phyloP scores from a whole-genome alignment of 148 eudicot genomes.

The Fallopia convolvulus region DNA sequence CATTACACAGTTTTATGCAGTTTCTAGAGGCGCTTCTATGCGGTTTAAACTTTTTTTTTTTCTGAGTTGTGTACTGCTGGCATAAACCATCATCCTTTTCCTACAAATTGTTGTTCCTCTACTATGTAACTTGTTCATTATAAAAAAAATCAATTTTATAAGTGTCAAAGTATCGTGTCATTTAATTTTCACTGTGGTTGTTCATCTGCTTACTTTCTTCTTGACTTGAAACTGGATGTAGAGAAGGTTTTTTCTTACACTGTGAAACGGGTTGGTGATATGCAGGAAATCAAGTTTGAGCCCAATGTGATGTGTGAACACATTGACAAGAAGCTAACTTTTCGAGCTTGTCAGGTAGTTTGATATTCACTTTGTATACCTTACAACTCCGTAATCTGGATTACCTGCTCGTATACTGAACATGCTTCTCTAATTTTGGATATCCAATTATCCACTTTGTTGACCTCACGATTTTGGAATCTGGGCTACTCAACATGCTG shows the following conservation, averaged over 20 bases:
- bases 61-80: neutral
- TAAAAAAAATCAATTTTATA: neutral
- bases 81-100: neutral
- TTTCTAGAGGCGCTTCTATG: neutral
- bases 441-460: neutral
- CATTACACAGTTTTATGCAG: neutral
- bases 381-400: neutral
- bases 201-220: neutral
- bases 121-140: neutral
- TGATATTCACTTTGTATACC: neutral
- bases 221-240: neutral
- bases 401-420: neutral
- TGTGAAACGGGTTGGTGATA: neutral
- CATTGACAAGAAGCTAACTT: slow-evolving; percentile 29
- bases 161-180: neutral
- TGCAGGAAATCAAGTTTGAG: slow-evolving; percentile 43
- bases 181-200: neutral
- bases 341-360: slow-evolving; percentile 38
- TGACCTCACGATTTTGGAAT: neutral
- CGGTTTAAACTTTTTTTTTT: neutral
- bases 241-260: neutral
- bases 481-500: neutral
- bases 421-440: slow-evolving; percentile 13
- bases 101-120: neutral
- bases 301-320: slow-evolving; percentile 43